Percentiles rank a stretch among this genome's conserved stretches.
phyloP scores from a whole-genome alignment of 2,329 filamentous ascomycete genomes.

The Graphilbum fragrans region DNA sequence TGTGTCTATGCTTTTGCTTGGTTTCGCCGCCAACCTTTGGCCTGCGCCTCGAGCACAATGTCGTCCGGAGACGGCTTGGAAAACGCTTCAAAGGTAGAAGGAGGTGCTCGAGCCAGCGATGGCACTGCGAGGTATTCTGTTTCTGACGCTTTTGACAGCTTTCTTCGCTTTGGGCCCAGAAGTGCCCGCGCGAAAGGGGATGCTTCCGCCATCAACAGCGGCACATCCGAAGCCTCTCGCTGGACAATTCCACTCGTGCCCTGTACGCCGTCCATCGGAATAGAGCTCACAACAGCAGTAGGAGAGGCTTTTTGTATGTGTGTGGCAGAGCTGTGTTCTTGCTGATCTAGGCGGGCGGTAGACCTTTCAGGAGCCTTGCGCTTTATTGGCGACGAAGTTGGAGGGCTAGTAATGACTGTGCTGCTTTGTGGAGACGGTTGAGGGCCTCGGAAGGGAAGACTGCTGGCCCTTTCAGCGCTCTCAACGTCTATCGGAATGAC shows the following conservation, averaged over 20 bases:
- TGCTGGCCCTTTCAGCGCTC: too few species aligned
- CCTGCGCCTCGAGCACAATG: conserved; percentile 74
- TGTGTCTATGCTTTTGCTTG: conserved; percentile 35
- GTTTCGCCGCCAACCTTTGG: conserved; percentile 64
- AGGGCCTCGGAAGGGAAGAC: not conserved
- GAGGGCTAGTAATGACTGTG: not conserved
- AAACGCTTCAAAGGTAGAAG: conserved; percentile 45
- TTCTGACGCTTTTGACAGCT: conserved; percentile 10
- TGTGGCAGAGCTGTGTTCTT: not conserved
- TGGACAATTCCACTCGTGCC: not conserved
- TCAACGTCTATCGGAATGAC: not conserved
- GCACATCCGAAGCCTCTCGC: not conserved
- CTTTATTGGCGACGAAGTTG: not conserved
- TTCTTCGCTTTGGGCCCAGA: conserved; percentile 26
- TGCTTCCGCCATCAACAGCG: conserved; percentile 21
- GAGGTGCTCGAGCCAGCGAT: conserved; percentile 35
- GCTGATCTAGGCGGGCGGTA: not conserved
- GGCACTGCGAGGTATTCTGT: conserved; percentile 29
- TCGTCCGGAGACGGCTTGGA: conserved; percentile 85
- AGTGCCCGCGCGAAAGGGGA: conserved; percentile 46
- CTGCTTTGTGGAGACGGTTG: not conserved
- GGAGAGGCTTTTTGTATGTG: too few species aligned
- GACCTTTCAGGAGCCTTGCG: not conserved
- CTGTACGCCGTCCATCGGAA: not conserved
- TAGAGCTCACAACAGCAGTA: too few species aligned